These are phyloP conservation scores for Plasmodium gallinaceum DNA, from an alignment of 169 alveolate genomes.

Conservation along the genomic window DNA sequence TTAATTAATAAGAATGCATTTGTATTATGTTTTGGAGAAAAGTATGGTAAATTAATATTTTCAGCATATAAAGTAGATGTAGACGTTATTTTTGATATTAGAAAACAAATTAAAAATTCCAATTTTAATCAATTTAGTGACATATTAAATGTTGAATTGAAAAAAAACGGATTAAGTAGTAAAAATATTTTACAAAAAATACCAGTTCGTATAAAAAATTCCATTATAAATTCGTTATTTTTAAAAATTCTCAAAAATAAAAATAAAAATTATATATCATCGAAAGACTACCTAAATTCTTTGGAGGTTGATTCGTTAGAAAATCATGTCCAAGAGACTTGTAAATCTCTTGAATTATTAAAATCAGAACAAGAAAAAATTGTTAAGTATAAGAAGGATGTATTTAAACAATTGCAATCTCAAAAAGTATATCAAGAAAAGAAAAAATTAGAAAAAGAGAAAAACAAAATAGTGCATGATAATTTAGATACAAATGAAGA, in stretches of 20 bases:
- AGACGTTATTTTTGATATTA: constrained; percentile 65
- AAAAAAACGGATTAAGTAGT: constrained; percentile 56
- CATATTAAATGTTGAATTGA: constrained; percentile 59
- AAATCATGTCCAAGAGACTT: constrained; percentile 44
- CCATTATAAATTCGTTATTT: constrained; percentile 48
- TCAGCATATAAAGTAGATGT: constrained; percentile 75
- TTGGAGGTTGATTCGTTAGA: constrained; percentile 52
- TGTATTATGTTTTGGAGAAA: constrained; percentile 64
- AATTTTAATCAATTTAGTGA: constrained; percentile 68
- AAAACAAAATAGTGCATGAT: constrained; percentile 67
- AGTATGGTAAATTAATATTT: constrained; percentile 67
- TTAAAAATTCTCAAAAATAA: constrained; percentile 63
- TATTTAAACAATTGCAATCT: constrained; percentile 69
- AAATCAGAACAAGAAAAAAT: constrained; percentile 72
- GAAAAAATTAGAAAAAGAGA: constrained; percentile 61
- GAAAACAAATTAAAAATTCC: constrained; percentile 61
- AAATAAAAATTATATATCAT: constrained; percentile 57
- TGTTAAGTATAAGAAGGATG: constrained; percentile 68
- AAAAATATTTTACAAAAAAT: constrained; percentile 50
- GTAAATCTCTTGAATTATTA: constrained; percentile 50
- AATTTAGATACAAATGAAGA: constrained; percentile 68
- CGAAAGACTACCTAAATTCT: constrained; percentile 42
- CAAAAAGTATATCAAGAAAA: constrained; percentile 71
- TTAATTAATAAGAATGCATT: constrained; percentile 66
- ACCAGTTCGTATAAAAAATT: constrained; percentile 63